Conservation (phyloP, 257 asterid genomes). For the Ligustrum vulgare region DNA sequence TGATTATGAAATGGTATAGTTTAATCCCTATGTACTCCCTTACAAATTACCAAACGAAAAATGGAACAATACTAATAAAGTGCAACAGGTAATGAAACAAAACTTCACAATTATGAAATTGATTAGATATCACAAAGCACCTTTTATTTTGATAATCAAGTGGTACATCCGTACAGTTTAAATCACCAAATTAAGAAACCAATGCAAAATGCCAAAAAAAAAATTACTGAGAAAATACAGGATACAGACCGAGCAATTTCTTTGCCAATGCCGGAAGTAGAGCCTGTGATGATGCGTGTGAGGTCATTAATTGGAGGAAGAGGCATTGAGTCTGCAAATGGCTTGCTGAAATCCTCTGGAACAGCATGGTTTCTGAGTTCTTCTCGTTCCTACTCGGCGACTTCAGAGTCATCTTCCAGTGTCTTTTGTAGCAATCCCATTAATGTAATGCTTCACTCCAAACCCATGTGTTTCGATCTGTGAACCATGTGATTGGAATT, state of each 20-base stretch:
- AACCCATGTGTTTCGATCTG: slow-evolving; percentile 58
- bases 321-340: slow-evolving; percentile 81
- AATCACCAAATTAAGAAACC: neutral
- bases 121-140: too few relatives aligned
- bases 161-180: neutral
- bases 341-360: slow-evolving; percentile 90
- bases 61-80: too few relatives aligned
- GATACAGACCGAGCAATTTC: slow-evolving; percentile 68
- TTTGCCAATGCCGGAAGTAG: slow-evolving; percentile 95
- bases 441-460: slow-evolving; percentile 54
- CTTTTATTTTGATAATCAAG: neutral
- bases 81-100: too few relatives aligned
- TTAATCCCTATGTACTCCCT: neutral
- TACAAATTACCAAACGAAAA: too few relatives aligned
- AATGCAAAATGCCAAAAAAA: neutral
- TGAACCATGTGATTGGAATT: too few relatives aligned
- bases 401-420: slow-evolving; percentile 41
- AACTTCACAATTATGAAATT: too few relatives aligned
- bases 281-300: slow-evolving; percentile 88
- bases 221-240: too few relatives aligned
- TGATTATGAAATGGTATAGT: neutral
- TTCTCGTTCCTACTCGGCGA: too few relatives aligned
- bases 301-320: slow-evolving; percentile 76
- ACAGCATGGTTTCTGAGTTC: slow-evolving; percentile 37
- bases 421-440: slow-evolving; percentile 63